phyloP scores from a whole-genome alignment of 345 rosid genomes.

The Brassica rapa region DNA sequence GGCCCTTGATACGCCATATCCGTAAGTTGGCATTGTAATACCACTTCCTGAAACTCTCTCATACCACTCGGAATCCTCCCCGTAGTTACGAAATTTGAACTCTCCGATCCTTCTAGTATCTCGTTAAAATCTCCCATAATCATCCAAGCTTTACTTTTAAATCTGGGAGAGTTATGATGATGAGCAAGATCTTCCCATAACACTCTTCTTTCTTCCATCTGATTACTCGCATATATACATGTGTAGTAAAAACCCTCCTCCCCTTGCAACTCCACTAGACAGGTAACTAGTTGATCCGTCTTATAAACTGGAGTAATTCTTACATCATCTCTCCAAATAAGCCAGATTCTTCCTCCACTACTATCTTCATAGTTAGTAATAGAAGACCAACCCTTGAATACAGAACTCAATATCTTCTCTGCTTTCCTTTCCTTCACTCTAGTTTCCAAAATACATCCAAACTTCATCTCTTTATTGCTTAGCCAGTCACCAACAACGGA shows the following conservation, averaged over 20 bases:
- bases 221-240: neutral
- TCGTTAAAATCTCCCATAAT: neutral
- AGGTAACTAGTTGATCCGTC: neutral
- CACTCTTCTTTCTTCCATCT: neutral
- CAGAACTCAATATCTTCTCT: too few relatives aligned
- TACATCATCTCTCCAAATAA: too few relatives aligned
- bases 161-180: neutral
- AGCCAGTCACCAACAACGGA: too few relatives aligned
- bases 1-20: neutral
- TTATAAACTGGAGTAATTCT: too few relatives aligned
- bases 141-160: neutral
- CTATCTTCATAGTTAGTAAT: too few relatives aligned
- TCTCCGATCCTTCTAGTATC: neutral
- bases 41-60: neutral
- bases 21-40: neutral
- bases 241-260: neutral
- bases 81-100: neutral
- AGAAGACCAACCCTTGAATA: too few relatives aligned
- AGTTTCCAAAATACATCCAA: too few relatives aligned
- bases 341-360: neutral
- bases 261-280: neutral
- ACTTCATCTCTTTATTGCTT: too few relatives aligned
- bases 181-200: neutral
- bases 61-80: neutral
- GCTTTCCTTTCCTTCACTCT: too few relatives aligned